Evolutionary conservation across 164 flowering plant genomes (phyloP), one percentile per base, ranked within the genome.

Genomic region (Liquidambar formosana): DNA sequence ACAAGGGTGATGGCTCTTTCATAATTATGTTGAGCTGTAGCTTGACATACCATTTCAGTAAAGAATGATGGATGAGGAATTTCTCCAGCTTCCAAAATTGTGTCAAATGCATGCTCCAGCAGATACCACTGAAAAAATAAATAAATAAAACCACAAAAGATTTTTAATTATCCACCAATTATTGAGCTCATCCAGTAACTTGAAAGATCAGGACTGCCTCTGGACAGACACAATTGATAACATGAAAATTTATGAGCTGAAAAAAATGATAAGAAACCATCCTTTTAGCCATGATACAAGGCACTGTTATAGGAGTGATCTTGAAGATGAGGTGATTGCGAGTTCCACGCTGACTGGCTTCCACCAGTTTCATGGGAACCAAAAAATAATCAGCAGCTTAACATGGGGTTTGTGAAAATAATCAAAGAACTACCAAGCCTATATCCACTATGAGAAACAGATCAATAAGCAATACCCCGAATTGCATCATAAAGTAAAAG

Each of bases 41-140:
- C 86, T 78, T 88, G 93, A 67, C 86, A 78, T 27, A 88, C 65
- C 89, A 91, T 85, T 80, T 95, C 96, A 10, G 71, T 79, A 83
- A 95, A 94, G 63, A 85, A 52, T 54, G 80, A 71, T 9, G 57
- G 63, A 72, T 75, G 78, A 23, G 99, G 99, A 68, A 92, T 80
- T 69, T 89, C 94, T 71, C 89, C 97, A 59, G 86, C 89, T 76
- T 91, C 97, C 78, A 95, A 69, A 52, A 83, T 79, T 8, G 78
- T 57, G 53, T 91, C 91, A 79, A 95, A 91, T 57, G 97, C 91
- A 83, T 95, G 99, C 76, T 95, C 96, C 74, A 95, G 71, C 25
- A 95, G 78, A 81, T 86, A 76, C 68, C 83, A 72, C 99, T 91
- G 85, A 79, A n/a, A n/a, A n/a, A n/a, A n/a, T n/a, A n/a, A n/a